phyloP scores from a whole-genome alignment of 352 stramenopile species.

The Phytopythium boreale region DNA sequence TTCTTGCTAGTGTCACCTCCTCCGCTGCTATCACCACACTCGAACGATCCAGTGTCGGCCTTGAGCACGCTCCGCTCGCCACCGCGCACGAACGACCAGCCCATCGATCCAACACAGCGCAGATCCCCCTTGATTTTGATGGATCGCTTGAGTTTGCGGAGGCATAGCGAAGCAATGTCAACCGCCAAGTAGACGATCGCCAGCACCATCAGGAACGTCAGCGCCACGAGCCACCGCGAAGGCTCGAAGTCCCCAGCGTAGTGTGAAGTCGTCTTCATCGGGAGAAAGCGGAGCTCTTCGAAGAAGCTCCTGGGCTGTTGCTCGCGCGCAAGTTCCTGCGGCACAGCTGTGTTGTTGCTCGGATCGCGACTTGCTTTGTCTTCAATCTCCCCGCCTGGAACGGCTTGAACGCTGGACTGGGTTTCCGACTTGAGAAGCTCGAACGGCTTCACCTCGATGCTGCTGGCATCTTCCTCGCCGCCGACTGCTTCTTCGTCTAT shows the following conservation, averaged over 20 bases:
- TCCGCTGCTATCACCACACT: background rate
- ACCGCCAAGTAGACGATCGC: conserved; percentile 23
- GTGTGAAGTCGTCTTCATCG: background rate
- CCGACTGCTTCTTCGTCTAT: background rate
- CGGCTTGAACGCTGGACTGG: background rate
- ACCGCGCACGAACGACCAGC: background rate
- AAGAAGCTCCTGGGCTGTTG: background rate
- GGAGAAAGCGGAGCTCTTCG: background rate
- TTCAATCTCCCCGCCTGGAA: background rate
- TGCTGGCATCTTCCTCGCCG: background rate
- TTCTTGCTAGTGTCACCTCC: background rate
- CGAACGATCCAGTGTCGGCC: background rate
- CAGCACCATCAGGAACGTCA: conserved; percentile 20
- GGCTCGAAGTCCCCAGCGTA: background rate
- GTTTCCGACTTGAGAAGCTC: background rate
- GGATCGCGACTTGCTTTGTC: background rate
- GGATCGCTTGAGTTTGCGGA: conserved; percentile 2
- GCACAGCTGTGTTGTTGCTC: background rate
- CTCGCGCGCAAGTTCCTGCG: background rate
- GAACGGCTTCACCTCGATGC: background rate
- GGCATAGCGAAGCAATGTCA: conserved; percentile 14
- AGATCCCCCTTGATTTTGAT: background rate
- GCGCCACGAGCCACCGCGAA: conserved; percentile 16
- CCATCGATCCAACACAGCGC: background rate
- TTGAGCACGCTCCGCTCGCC: background rate